Evolutionary conservation across 2,329 filamentous ascomycete genomes (phyloP).

Genomic region (Fonsecaea erecta): DNA sequence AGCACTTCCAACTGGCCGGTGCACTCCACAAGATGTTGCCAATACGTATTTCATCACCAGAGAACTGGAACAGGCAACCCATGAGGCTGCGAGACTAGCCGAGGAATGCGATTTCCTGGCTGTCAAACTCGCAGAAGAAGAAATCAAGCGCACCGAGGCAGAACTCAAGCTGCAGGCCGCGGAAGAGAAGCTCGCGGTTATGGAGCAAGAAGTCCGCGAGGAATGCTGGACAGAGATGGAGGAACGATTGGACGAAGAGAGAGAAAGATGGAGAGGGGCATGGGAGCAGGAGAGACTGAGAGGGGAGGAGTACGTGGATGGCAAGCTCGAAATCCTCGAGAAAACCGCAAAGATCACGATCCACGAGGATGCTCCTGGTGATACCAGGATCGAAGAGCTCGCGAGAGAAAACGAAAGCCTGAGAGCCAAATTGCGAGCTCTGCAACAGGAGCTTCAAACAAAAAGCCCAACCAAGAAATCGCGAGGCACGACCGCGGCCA

Average conservation of each 20-base stretch:
- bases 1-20: slow-evolving; percentile 44
- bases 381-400: slow-evolving; percentile 60
- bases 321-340: slow-evolving; percentile 77
- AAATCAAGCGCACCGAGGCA: slow-evolving; percentile 69
- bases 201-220: slow-evolving; percentile 85
- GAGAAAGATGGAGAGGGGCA: slow-evolving; percentile 77
- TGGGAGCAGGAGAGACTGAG: slow-evolving; percentile 69
- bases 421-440: slow-evolving; percentile 64
- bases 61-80: slow-evolving; percentile 79
- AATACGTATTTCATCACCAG: slow-evolving; percentile 58
- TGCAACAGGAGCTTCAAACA: slow-evolving; percentile 68
- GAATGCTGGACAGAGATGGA: slow-evolving; percentile 91
- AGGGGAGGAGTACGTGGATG: slow-evolving; percentile 82
- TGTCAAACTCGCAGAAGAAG: slow-evolving; percentile 71
- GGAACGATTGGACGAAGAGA: slow-evolving; percentile 71
- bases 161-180: slow-evolving; percentile 74
- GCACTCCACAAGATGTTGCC: slow-evolving; percentile 51
- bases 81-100: slow-evolving; percentile 78
- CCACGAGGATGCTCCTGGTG: slow-evolving; percentile 61
- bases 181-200: slow-evolving; percentile 67
- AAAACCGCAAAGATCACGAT: slow-evolving; percentile 46
- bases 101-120: slow-evolving; percentile 78
- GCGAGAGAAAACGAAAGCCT: slow-evolving; percentile 74
- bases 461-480: slow-evolving; percentile 66
- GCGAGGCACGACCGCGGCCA: slow-evolving; percentile 22